phyloP scores from a whole-genome alignment of 202 grass and related monocot genomes.

The Setaria italica region DNA sequence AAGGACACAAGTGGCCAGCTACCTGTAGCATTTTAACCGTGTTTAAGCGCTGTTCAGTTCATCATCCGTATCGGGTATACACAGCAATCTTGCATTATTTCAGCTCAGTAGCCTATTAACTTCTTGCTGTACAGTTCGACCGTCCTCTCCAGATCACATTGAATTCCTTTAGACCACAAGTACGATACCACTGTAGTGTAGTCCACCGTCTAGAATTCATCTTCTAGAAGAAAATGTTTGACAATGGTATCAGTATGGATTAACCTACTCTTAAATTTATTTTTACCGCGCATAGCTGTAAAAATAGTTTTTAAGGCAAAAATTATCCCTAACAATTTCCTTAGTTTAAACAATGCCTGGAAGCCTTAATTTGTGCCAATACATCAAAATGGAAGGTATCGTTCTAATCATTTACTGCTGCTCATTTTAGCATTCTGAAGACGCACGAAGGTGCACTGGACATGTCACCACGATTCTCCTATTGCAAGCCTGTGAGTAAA shows the following conservation, averaged over 20 bases:
- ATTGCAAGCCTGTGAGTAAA: constrained; percentile 76
- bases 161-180: constrained; percentile 41
- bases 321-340: neutral
- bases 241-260: neutral
- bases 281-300: neutral
- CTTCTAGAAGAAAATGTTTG: constrained; percentile 23
- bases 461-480: constrained; percentile 69
- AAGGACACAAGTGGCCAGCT: neutral
- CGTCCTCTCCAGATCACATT: constrained; percentile 38
- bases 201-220: constrained; percentile 20
- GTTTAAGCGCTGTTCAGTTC: constrained; percentile 35
- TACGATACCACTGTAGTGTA: constrained; percentile 40
- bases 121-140: constrained; percentile 31
- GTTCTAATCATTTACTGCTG: constrained; percentile 30
- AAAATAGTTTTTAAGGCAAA: neutral
- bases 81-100: constrained; percentile 21
- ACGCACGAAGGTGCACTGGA: constrained; percentile 54
- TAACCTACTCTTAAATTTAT: neutral
- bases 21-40: neutral
- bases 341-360: neutral
- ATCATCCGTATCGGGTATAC: neutral
- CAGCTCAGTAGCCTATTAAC: constrained; percentile 36
- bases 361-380: neutral
- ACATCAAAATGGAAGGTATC: neutral
- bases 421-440: constrained; percentile 54